Conservation (phyloP, 2,329 filamentous ascomycete species). For the Fusarium nodosum region DNA sequence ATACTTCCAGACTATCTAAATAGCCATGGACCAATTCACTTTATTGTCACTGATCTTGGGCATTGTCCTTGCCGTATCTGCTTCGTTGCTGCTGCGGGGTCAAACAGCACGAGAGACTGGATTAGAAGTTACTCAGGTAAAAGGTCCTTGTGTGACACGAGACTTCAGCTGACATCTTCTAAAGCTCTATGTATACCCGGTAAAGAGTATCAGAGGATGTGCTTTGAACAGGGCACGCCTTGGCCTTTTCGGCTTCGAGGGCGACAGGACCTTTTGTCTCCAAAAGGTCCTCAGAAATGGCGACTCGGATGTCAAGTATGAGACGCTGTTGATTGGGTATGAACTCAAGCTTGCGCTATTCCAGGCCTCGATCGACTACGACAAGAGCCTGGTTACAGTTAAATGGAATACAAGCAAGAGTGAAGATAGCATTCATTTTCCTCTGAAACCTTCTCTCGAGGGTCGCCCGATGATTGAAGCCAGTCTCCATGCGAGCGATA, state of each 20-base stretch:
- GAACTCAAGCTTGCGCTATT: slow-evolving; percentile 42
- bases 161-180: neutral
- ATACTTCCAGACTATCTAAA: neutral
- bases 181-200: slow-evolving; percentile 45
- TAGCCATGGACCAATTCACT: neutral
- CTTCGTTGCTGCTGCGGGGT: neutral
- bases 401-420: neutral
- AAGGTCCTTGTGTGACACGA: fast-evolving
- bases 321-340: slow-evolving; percentile 45
- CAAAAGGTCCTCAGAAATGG: slow-evolving; percentile 36
- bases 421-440: slow-evolving; percentile 23
- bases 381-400: neutral
- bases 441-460: slow-evolving; percentile 17
- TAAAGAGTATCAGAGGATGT: slow-evolving; percentile 42
- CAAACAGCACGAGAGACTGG: neutral
- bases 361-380: slow-evolving; percentile 23
- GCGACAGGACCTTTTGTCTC: slow-evolving; percentile 44
- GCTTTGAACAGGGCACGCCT: slow-evolving; percentile 27
- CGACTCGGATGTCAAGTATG: slow-evolving; percentile 4
- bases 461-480: slow-evolving; percentile 14
- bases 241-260: slow-evolving; percentile 35
- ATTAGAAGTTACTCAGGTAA: slow-evolving; percentile 40
- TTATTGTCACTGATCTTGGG: neutral
- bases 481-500: slow-evolving; percentile 34
- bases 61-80: neutral